Evolutionary conservation across 2,329 filamentous ascomycete genomes (phyloP).

Genomic region (Davidsoniella eucalypti): DNA sequence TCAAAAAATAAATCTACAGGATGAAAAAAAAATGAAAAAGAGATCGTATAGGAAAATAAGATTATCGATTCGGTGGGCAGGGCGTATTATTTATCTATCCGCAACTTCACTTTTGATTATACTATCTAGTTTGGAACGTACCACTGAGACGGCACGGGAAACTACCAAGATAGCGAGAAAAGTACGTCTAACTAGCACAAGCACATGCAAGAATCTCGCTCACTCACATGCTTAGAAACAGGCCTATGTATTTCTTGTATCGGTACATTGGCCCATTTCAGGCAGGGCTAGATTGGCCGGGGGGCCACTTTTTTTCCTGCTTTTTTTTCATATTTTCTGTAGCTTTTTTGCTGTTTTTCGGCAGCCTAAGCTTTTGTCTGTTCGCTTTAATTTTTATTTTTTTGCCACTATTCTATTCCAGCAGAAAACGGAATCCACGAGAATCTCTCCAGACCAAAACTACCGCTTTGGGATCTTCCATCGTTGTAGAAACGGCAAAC

Average conservation of each 20-base stretch:
- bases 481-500: no score
- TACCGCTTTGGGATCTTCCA: no score
- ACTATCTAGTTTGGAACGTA: not conserved
- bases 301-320: not conserved
- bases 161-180: not conserved
- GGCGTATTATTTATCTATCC: not conserved
- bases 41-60: not conserved
- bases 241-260: not conserved
- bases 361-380: no score
- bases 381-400: not conserved
- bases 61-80: not conserved
- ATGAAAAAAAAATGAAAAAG: slow-evolving; percentile 2
- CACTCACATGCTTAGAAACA: slow-evolving; percentile 1
- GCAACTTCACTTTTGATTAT: not conserved
- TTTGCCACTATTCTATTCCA: not conserved
- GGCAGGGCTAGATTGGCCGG: no score
- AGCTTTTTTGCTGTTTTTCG: no score
- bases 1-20: not conserved
- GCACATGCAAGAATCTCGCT: slow-evolving; percentile 5
- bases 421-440: not conserved
- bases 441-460: no score
- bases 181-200: not conserved
- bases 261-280: not conserved
- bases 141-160: not conserved
- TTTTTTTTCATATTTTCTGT: not conserved